These are phyloP conservation scores for Camptophora hylomeconis DNA, from an alignment of 2,329 filamentous ascomycete species.

Conservation along the genomic window DNA sequence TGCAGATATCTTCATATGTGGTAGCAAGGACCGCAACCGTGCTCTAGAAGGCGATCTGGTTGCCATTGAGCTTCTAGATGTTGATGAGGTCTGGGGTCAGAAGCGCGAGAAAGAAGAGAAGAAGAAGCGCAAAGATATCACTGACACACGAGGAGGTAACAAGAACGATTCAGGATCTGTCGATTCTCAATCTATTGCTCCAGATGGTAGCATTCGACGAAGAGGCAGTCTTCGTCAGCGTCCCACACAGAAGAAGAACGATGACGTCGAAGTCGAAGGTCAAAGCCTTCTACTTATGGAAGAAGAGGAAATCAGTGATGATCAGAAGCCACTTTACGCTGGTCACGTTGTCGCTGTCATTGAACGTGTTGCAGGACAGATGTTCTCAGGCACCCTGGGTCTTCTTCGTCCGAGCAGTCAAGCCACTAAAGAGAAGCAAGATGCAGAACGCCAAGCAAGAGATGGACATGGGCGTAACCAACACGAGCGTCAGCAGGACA, in stretches of 20 bases:
- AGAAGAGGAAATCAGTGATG: constrained; percentile 96
- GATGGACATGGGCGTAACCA: constrained; percentile 60
- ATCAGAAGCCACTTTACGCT: constrained; percentile 93
- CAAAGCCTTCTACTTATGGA: constrained; percentile 94
- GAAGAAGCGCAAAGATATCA: constrained; percentile 99
- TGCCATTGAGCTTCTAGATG: constrained; percentile 87
- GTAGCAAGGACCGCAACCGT: constrained; percentile 96
- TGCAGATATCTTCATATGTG: constrained; percentile 98
- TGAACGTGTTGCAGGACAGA: constrained; percentile 91
- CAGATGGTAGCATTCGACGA: constrained; percentile 76
- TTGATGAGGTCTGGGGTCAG: constrained; percentile 96
- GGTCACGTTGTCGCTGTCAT: constrained; percentile 96
- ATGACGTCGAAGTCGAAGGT: constrained; percentile 96
- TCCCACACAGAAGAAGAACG: constrained; percentile 98
- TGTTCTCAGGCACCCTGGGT: constrained; percentile 95
- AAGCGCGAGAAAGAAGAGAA: constrained; percentile 99
- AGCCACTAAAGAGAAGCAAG: constrained; percentile 98
- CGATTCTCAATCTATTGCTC: constrained; percentile 47
- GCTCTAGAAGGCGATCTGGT: constrained; percentile 93
- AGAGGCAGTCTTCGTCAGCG: constrained; percentile 92
- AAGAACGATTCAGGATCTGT: constrained; percentile 45
- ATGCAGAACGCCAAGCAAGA: constrained; percentile 83
- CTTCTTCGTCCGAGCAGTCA: constrained; percentile 92
- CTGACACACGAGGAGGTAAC: constrained; percentile 69
- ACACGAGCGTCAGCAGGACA: constrained; percentile 77